phyloP scores from a whole-genome alignment of 139 green algal species.

The Picochlorum sp. region DNA sequence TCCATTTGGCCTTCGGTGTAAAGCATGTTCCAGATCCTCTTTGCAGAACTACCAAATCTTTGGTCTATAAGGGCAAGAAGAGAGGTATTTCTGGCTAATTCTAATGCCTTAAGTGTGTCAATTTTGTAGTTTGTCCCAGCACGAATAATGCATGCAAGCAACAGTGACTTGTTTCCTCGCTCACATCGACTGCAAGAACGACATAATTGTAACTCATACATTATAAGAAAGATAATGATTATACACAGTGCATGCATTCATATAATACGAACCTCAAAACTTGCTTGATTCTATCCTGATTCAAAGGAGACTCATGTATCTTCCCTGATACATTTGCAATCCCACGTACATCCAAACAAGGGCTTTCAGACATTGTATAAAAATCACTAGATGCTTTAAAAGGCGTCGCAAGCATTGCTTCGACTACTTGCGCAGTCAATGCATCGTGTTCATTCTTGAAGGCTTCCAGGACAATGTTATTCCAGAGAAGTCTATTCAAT shows the following conservation, averaged over 20 bases:
- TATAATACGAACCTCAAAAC: neutral
- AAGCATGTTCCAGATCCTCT: slow-evolving; percentile 71
- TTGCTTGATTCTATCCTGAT: neutral
- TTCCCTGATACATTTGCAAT: neutral
- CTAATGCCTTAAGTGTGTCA: slow-evolving; percentile 8
- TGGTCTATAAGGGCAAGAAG: slow-evolving; percentile 41
- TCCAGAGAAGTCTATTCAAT: slow-evolving; percentile 50
- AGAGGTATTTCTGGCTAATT: slow-evolving; percentile 6
- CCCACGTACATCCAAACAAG: slow-evolving; percentile 3
- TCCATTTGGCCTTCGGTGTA: slow-evolving; percentile 56
- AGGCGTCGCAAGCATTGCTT: slow-evolving; percentile 25
- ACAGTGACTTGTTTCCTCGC: no score
- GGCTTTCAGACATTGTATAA: no score
- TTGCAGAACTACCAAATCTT: slow-evolving; percentile 42
- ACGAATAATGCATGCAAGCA: no score
- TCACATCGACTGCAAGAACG: no score
- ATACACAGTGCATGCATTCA: no score
- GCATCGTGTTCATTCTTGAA: slow-evolving; percentile 28
- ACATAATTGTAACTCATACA: no score
- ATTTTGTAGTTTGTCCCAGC: no score
- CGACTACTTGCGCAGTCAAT: slow-evolving; percentile 27
- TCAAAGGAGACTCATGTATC: neutral
- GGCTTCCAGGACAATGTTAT: slow-evolving; percentile 25
- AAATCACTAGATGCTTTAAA: no score
- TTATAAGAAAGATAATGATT: no score